Evolutionary conservation across 129 eudicot species (phyloP).

Genomic region (Flaveria ramosissima): DNA sequence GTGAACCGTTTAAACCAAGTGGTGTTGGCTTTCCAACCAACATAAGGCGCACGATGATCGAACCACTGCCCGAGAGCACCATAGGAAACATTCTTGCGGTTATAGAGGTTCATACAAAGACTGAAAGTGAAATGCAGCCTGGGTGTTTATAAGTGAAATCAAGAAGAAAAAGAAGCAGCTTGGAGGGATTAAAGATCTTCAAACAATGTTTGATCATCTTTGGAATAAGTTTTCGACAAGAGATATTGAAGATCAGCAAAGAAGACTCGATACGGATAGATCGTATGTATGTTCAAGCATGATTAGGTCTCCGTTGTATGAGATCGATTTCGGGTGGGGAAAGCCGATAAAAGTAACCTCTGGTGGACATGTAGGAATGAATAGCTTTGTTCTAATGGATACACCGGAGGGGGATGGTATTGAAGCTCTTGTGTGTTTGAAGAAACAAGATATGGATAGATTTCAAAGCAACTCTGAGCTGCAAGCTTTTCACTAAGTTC

Average conservation of each 20-base stretch:
- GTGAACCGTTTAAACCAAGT: neutral
- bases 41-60: neutral
- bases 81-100: neutral
- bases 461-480: neutral
- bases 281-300: neutral
- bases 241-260: neutral
- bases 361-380: neutral
- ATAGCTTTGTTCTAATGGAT: conserved; percentile 4
- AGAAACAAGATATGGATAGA: neutral
- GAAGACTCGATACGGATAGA: neutral
- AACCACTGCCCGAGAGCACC: neutral
- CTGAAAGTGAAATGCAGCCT: neutral
- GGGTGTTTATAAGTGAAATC: neutral
- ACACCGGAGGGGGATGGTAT: neutral
- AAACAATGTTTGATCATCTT: neutral
- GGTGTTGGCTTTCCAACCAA: neutral
- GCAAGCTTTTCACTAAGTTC: neutral
- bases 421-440: conserved; percentile 3
- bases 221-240: neutral
- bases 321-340: conserved; percentile 8
- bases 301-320: neutral
- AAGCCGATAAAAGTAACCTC: neutral
- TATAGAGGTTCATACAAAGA: neutral
- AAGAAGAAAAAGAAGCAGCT: neutral
- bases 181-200: neutral